Conservation (phyloP, 768 basidiomycete species). For the Leccinum aurantiacum region DNA sequence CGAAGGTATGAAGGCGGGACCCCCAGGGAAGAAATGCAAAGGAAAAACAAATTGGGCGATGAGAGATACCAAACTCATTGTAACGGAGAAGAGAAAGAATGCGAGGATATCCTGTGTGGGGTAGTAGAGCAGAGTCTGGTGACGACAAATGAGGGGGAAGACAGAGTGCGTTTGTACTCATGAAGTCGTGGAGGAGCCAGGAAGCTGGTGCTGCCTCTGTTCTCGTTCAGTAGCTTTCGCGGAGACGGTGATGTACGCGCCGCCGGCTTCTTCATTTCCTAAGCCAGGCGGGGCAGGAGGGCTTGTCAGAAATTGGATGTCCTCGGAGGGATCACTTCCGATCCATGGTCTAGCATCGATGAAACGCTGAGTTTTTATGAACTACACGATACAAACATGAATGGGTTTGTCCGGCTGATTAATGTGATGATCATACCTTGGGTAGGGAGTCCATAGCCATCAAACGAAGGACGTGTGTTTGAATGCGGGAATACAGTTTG, state of each 20-base stretch:
- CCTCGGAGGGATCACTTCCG: conserved; percentile 71
- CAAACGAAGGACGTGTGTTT: conserved; percentile 92
- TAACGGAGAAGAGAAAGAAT: conserved; percentile 14
- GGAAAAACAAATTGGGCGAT: conserved; percentile 22
- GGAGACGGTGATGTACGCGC: conserved; percentile 85
- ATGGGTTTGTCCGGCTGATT: conserved; percentile 9
- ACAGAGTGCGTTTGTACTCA: conserved; percentile 24
- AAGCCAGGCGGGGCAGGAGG: conserved; percentile 74
- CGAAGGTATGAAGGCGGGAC: conserved; percentile 29
- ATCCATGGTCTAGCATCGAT: conserved; percentile 75
- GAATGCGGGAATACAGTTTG: conserved; percentile 91
- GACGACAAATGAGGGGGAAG: conserved; percentile 13
- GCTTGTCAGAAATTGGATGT: conserved; percentile 54
- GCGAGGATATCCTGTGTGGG: conserved; percentile 31
- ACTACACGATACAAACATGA: conserved; percentile 43
- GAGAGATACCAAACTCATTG: conserved; percentile 27
- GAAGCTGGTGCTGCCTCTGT: conserved; percentile 29
- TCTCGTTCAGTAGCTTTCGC: conserved; percentile 75
- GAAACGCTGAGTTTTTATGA: conserved; percentile 86
- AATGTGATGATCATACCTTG: conserved; percentile 53
- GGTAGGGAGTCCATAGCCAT: conserved; percentile 99
- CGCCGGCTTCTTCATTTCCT: conserved; percentile 67
- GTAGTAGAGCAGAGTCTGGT: conserved; percentile 26
- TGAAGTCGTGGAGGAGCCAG: conserved; percentile 29
- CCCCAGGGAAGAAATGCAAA: conserved; percentile 21